Base-by-base conservation (phyloP, 2,329 filamentous ascomycete genomes). In the Elsinoe necatrix region DNA sequence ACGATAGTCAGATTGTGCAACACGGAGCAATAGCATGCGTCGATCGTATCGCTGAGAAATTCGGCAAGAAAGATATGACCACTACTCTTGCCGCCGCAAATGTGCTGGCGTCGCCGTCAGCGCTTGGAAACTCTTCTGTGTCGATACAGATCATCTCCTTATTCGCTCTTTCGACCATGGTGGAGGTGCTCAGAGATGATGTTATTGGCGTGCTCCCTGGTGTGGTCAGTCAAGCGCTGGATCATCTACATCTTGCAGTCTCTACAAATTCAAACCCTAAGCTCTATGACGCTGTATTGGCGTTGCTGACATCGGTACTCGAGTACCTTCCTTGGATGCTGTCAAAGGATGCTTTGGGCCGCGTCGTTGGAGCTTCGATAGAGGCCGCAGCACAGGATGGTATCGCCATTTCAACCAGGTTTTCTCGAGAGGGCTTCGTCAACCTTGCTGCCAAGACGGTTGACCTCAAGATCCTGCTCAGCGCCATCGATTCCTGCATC, bases 31-130 rank as follows among this genome's bases (percentile, higher is more conserved):
- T 98, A 60, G 84, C 84, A 34, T 97, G 92, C 64, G 85, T 97
- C 43, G 91, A 96, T 72, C 88, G 89, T 70, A 95, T 98, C 61
- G 82, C 88, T 1, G 91, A 96, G 72, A 92, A 92, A 69, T 97
- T 95, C 68, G 95, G 93, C 63, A 95, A 93, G 76, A 95, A 91
- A 69, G 88, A 95, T 65, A 78, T 86, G 1, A 82, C 86, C 62
- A 84, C 83, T 43, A 86, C 95, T 43, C 78, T 86, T 23, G 80
- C 81, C 3, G 86, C 90, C 4, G 89, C 90, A 3, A 77, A 83
- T 58, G 86, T 85, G 1, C 86, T 98, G 64, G 84, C 87, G 35
- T 84, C 90, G 41, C 75, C 83, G 56, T 77, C 86, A 61, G 92
- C 89, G 61, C 79, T 97, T 50, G 87, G 86, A 35, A 85, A 87